phyloP scores from a whole-genome alignment of 345 rosid species.

The Sonneratia caseolaris region DNA sequence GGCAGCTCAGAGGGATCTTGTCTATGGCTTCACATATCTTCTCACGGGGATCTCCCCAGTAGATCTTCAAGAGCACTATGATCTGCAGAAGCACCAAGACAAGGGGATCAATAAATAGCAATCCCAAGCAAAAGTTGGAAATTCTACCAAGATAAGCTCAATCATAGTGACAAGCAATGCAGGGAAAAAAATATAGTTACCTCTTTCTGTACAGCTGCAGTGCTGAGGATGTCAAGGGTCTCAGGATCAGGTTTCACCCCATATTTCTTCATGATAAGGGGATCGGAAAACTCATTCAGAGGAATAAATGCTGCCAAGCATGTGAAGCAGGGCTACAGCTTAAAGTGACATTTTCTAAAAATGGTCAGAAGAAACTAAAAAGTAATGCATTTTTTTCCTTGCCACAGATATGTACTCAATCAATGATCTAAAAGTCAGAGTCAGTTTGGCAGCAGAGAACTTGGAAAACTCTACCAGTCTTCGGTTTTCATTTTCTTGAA shows the following conservation, averaged over 20 bases:
- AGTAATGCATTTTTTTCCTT: no score
- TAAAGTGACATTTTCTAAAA: no score
- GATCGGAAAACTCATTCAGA: constrained; percentile 45
- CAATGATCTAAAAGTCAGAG: no score
- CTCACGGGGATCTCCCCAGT: constrained; percentile 85
- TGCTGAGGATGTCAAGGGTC: constrained; percentile 55
- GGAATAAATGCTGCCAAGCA: constrained; percentile 60
- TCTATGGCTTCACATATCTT: constrained; percentile 75
- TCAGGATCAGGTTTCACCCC: constrained; percentile 59
- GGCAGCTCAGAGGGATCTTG: constrained; percentile 52
- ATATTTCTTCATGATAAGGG: constrained; percentile 56
- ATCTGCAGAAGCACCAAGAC: neutral
- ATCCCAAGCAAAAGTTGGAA: neutral
- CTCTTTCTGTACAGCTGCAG: constrained; percentile 43
- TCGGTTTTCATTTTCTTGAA: no score
- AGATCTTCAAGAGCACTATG: constrained; percentile 52
- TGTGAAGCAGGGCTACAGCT: neutral
- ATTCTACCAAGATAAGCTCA: neutral
- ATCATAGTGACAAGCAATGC: no score
- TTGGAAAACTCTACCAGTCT: no score
- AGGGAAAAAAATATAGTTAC: constrained; percentile 14
- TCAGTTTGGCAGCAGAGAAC: no score
- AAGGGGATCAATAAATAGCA: neutral
- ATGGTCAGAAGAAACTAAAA: no score
- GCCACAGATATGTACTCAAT: no score